A percentile compares a stretch with the other conserved stretches of the same genome.
phyloP scores from a whole-genome alignment of 2,329 filamentous ascomycete genomes.

The Macrophomina phaseolina region DNA sequence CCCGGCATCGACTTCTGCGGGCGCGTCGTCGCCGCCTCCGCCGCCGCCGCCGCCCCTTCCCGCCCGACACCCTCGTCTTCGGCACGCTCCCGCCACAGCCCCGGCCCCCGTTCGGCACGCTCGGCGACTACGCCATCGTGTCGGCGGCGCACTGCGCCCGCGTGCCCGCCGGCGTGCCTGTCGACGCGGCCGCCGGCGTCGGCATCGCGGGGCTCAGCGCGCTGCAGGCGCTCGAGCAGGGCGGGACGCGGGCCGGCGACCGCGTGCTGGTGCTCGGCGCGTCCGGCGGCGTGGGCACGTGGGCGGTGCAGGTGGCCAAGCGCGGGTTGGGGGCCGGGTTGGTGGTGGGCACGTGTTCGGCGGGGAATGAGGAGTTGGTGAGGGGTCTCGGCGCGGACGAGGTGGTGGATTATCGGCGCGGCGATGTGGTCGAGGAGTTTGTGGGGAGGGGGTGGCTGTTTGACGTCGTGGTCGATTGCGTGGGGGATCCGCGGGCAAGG shows the following conservation, averaged over 20 bases:
- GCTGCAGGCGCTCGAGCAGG: conserved; percentile 43
- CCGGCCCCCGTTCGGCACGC: background rate
- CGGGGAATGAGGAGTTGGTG: conserved; percentile 62
- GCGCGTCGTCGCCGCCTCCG: conserved; percentile 48
- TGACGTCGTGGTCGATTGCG: conserved; percentile 47
- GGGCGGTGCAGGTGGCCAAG: conserved; percentile 63
- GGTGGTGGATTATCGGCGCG: conserved; percentile 62
- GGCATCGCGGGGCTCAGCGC: conserved; percentile 49
- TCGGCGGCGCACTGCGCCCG: background rate
- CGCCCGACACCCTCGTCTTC: conserved; percentile 48
- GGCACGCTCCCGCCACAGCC: conserved; percentile 35
- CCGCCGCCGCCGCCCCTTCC: conserved; percentile 34
- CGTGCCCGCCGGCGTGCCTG: background rate
- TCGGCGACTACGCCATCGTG: background rate
- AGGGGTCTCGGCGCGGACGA: conserved; percentile 66
- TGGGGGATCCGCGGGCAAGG: conserved; percentile 32
- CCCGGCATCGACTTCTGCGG: conserved; percentile 61
- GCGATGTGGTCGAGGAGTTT: background rate
- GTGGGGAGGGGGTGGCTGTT: conserved; percentile 39
- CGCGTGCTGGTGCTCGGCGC: background rate
- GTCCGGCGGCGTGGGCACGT: background rate
- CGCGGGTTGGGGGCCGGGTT: conserved; percentile 56
- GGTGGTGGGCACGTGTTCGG: conserved; percentile 66
- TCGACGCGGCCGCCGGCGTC: conserved; percentile 41
- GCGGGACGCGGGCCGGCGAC: background rate